A percentile compares a stretch with the other conserved stretches of the same genome.
Conservation (phyloP, 371 early-diverging fungal genomes). For the Mortierella sp. region DNA sequence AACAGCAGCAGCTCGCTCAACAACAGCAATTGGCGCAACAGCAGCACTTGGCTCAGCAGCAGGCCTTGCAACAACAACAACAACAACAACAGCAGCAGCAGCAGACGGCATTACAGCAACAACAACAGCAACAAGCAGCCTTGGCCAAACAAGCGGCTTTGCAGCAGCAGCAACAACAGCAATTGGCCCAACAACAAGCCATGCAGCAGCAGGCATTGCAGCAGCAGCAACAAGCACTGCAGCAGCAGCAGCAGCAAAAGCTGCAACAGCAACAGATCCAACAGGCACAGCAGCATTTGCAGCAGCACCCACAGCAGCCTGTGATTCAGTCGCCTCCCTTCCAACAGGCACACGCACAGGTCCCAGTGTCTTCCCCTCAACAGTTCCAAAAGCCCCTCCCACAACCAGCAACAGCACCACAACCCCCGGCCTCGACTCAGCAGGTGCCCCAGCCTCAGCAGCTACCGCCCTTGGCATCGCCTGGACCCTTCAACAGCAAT, state of each 20-base stretch:
- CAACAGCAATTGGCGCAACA: conserved; percentile 7
- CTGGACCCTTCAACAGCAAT: conserved; percentile 31
- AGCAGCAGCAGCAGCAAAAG: conserved; percentile 27
- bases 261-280: conserved; percentile 37
- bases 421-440: conserved; percentile 12
- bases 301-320: conserved; percentile 21
- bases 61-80: background rate
- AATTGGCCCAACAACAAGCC: conserved; percentile 12
- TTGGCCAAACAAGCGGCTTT: background rate
- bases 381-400: conserved; percentile 22
- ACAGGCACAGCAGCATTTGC: conserved; percentile 25
- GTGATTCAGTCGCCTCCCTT: conserved; percentile 29
- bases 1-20: conserved; percentile 17
- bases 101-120: conserved; percentile 15
- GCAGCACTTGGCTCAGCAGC: conserved; percentile 15
- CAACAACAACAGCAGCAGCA: too few relatives aligned
- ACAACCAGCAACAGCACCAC: background rate
- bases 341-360: conserved; percentile 22
- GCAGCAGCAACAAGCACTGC: conserved; percentile 22
- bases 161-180: conserved; percentile 17
- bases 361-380: conserved; percentile 23
- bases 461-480: conserved; percentile 26
- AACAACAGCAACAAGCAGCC: conserved; percentile 23
- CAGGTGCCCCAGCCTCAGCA: conserved; percentile 19
- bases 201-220: conserved; percentile 27